Evolutionary conservation across 75 land plant species (phyloP), one percentile per base, ranked within the genome.

Genomic region (Picea glauca): DNA sequence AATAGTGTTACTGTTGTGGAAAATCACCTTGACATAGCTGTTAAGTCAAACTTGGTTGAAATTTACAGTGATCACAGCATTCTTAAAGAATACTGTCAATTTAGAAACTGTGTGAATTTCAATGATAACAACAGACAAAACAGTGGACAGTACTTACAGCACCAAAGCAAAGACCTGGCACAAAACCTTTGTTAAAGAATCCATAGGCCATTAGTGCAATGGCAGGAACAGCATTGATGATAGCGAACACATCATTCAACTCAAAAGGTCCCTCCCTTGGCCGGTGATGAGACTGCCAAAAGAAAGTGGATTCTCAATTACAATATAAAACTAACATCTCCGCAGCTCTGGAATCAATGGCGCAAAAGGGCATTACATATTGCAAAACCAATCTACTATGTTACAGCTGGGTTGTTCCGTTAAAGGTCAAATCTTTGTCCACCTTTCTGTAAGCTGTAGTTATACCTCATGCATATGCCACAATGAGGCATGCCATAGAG

Each of bases 391-490:
- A 32, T 30, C 30, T 40, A 4, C 15, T 63, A 63, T 30, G 33
- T 64, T 31, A 5, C 17, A 64, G 1, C 14, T 7, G 13, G 32
- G 1, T 31, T 64, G 3, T 59, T 0, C 4, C 4, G 13, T 64
- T 64, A 32, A 64, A 64, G 35, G 30, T 64, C 38, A 64, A 30
- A 13, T 17, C 15, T 17, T 32, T 13, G 15, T 63, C 33, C 13
- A 63, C 30, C 33, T 15, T 26, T 26, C 26, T 26, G 26, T 26
- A 26, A 26, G 26, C 26, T 26, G 26, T 26, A 26, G 26, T 72
- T n/a, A 17, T 76, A 91, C 95, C 95, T 91, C 94, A 76, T 96
- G 98, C 94, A 96, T 92, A 77, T 81, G 80, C 98, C 98, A 96
- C 4, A 96, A 78, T 20, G 96, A 91, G 61, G 85, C 94, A 63